Base-by-base conservation (phyloP, 768 basidiomycete genomes). In the Xerocomellus amylosporus region DNA sequence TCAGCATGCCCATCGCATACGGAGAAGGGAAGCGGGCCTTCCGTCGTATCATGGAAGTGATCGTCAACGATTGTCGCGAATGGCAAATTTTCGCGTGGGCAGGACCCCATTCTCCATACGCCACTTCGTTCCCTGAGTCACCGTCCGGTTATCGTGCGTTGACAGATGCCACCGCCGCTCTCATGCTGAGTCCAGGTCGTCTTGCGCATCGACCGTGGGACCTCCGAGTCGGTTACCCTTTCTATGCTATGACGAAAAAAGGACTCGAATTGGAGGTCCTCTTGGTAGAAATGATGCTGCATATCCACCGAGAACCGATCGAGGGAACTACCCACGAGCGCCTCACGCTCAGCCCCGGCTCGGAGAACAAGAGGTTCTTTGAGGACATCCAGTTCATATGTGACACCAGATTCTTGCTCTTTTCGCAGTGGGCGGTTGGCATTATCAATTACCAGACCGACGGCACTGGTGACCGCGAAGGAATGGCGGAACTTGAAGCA, bases 1-100 rank as follows among this genome's bases (percentile, higher is more conserved):
- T 68, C 44, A 58, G 49, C 37, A 58, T 70, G 37, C 46, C 54
- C 10, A 58, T 68, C 8, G 57, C 57, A 10, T 68, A 70, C 15
- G 68, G 67, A 33, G 61, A 65, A 38, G 66, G 69, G 6, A 54
- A 46, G 33, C 55, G 59, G 6, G 62, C 69, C 10, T 70, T 69
- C 10, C 55, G 58, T 43, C 52, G 69, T 38, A 53, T 70, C 24
- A 59, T 64, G 64, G 64, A 60, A 37, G 61, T 36, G 19, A 64
- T 64, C 31, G 48, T 63, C 15, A 31, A 41, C 24, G 50, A 55
- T 7, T 59, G 64, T 46, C 56, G 58, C 12, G 64, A 66, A 45
- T 63, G 54, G 61, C 40, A 56, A 5, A 54, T 66, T 2, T 60
- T 65, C 17, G 57, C 64, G 2, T 65, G 61, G 64, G 61, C 56